Conservation (phyloP, 768 basidiomycete species). For the Saitozyma sp. region DNA sequence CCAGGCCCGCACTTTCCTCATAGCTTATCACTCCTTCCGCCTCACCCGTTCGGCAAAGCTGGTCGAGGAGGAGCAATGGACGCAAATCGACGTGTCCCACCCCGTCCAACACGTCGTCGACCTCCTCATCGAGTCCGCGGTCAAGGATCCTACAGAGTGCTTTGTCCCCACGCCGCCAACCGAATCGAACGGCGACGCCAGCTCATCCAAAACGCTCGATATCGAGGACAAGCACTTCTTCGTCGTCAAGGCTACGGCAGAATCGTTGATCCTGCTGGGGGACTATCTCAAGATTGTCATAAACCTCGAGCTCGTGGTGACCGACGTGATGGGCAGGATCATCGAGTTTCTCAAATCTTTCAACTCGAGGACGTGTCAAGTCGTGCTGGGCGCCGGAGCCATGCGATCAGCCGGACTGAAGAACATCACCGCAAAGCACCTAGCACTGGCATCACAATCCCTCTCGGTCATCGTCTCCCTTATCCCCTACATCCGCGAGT, state of each 20-base stretch:
- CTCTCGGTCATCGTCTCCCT: conserved; percentile 90
- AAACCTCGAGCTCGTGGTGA: conserved; percentile 83
- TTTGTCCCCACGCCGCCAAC: conserved; percentile 48
- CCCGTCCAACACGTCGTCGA: conserved; percentile 70
- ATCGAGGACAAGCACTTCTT: conserved; percentile 84
- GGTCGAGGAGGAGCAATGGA: conserved; percentile 96
- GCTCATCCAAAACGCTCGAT: conserved; percentile 50
- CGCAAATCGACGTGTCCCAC: conserved; percentile 69
- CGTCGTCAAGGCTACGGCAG: conserved; percentile 78
- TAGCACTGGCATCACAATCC: conserved; percentile 94
- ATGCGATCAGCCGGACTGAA: conserved; percentile 96
- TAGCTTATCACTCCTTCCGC: conserved; percentile 77
- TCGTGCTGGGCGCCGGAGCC: conserved; percentile 97
- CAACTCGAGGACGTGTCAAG: conserved; percentile 97
- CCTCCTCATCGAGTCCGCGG: conserved; percentile 74
- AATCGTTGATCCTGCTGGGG: conserved; percentile 67
- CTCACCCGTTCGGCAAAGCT: conserved; percentile 78
- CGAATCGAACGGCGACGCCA: conserved; percentile 15
- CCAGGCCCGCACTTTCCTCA: conserved; percentile 83
- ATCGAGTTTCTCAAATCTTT: conserved; percentile 97
- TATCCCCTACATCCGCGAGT: conserved; percentile 93
- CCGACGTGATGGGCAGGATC: conserved; percentile 89
- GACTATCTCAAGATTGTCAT: conserved; percentile 88
- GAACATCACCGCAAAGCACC: conserved; percentile 97
- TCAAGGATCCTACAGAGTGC: conserved; percentile 75